A percentile compares a stretch with the other conserved stretches of the same genome.
Evolutionary conservation across 441 rosid genomes (phyloP).

Genomic region (Populus hybrid): DNA sequence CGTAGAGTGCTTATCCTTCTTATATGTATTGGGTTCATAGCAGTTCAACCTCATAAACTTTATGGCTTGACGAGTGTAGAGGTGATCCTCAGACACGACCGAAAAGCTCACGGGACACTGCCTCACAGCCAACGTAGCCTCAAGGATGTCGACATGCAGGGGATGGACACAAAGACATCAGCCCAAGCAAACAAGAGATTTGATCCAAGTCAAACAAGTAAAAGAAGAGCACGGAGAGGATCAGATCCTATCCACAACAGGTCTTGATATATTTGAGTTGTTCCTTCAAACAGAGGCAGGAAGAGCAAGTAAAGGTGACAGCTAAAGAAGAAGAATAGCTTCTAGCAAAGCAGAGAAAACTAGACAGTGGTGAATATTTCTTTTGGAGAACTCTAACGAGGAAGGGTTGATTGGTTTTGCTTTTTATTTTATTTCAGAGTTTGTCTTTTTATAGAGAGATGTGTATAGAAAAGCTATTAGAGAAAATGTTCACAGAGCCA

Average conservation of each 20-base stretch:
- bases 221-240: constrained; percentile 78
- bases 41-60: constrained; percentile 38
- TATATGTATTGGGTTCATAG: constrained; percentile 50
- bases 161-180: constrained; percentile 33
- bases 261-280: constrained; percentile 33
- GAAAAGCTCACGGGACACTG: constrained; percentile 29
- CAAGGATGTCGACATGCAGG: constrained; percentile 33
- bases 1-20: constrained; percentile 46
- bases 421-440: constrained; percentile 22
- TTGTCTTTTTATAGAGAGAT: constrained; percentile 27
- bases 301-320: constrained; percentile 29
- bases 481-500: constrained; percentile 27
- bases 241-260: constrained; percentile 97
- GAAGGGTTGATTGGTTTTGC: constrained; percentile 39
- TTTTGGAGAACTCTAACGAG: constrained; percentile 27
- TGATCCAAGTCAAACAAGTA: constrained; percentile 62
- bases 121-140: constrained; percentile 36
- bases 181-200: constrained; percentile 28
- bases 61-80: constrained; percentile 38
- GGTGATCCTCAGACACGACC: constrained; percentile 28
- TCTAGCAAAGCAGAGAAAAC: constrained; percentile 35
- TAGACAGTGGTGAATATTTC: constrained; percentile 15
- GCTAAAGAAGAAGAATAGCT: constrained; percentile 28
- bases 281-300: constrained; percentile 28
- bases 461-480: constrained; percentile 42